Evolutionary conservation across 805 yeast genomes (phyloP).

Genomic region (Myxozyma monticola): DNA sequence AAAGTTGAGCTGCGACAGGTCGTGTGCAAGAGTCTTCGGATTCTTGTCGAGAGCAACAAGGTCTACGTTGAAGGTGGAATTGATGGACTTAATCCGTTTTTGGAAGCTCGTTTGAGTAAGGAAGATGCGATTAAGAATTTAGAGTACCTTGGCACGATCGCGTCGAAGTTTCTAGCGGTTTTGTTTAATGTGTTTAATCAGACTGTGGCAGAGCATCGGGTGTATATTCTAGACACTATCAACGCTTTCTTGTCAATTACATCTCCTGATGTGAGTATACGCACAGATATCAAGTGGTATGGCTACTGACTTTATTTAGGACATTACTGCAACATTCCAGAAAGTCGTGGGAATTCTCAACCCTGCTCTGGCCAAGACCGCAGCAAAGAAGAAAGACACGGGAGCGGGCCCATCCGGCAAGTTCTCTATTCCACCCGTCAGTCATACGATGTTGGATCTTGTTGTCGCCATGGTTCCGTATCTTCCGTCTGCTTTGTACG

Average conservation of each 20-base stretch:
- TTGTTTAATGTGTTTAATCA: conserved; percentile 91
- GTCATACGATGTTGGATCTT: conserved; percentile 88
- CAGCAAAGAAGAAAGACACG: conserved; percentile 39
- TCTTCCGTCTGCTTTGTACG: conserved; percentile 68
- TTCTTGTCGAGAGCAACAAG: conserved; percentile 71
- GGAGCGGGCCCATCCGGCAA: conserved; percentile 35
- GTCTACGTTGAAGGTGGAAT: conserved; percentile 62
- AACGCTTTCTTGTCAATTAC: conserved; percentile 76
- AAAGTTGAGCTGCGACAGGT: conserved; percentile 72
- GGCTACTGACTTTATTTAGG: conserved; percentile 44
- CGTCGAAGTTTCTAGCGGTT: conserved; percentile 79
- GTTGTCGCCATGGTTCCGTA: conserved; percentile 84
- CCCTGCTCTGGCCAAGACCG: conserved; percentile 52
- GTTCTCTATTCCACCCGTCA: conserved; percentile 50
- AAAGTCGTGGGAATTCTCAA: conserved; percentile 81
- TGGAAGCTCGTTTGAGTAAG: conserved; percentile 57
- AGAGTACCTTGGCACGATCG: conserved; percentile 57
- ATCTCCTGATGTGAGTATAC: conserved; percentile 1
- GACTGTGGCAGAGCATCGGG: conserved; percentile 79
- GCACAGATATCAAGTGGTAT: not conserved
- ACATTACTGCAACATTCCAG: conserved; percentile 72
- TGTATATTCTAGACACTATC: conserved; percentile 81
- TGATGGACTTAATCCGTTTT: conserved; percentile 57
- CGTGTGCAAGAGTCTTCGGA: conserved; percentile 79
- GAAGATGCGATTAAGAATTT: conserved; percentile 57